A percentile compares a stretch with the other conserved stretches of the same genome.
Conservation (phyloP, 805 yeast genomes). For the Grigorovia humatica region DNA sequence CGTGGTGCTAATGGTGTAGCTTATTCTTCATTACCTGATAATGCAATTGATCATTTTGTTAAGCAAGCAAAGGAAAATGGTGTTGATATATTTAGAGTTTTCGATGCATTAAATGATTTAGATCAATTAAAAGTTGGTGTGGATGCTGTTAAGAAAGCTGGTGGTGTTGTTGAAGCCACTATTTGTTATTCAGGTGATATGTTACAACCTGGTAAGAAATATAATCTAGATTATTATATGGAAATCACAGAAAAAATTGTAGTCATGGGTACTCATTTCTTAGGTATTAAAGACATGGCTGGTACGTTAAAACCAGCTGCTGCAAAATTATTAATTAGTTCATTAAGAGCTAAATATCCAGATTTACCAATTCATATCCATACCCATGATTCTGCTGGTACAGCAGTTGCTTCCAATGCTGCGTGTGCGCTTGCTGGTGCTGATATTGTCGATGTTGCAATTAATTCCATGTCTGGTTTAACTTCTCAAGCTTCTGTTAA, state of each 20-base stretch:
- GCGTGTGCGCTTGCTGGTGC: conserved; percentile 95
- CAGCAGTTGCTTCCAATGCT: conserved; percentile 95
- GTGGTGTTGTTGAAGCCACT: conserved; percentile 98
- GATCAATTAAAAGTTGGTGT: conserved; percentile 97
- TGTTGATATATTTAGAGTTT: conserved; percentile 95
- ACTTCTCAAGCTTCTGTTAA: conserved; percentile 96
- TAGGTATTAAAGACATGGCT: conserved; percentile 99
- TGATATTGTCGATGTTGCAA: conserved; percentile 94
- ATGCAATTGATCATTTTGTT: conserved; percentile 96
- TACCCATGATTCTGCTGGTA: conserved; percentile 99
- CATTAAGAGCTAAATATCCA: conserved; percentile 80
- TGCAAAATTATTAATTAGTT: conserved; percentile 68
- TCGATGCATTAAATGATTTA: conserved; percentile 92
- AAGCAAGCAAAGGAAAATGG: conserved; percentile 91
- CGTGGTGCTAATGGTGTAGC: conserved; percentile 99
- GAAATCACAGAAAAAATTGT: conserved; percentile 75
- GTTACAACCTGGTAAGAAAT: conserved; percentile 92
- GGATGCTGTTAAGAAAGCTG: conserved; percentile 94
- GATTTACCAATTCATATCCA: conserved; percentile 95
- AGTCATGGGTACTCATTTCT: conserved; percentile 87
- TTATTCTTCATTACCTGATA: conserved; percentile 94
- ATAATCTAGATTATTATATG: conserved; percentile 84
- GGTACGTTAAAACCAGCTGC: conserved; percentile 97
- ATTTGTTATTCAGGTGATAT: conserved; percentile 98
- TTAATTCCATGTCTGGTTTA: conserved; percentile 96